Evolutionary conservation across 2,329 filamentous ascomycete species (phyloP), one percentile per base, ranked within the genome.

Genomic region (Whalleya microplaca): DNA sequence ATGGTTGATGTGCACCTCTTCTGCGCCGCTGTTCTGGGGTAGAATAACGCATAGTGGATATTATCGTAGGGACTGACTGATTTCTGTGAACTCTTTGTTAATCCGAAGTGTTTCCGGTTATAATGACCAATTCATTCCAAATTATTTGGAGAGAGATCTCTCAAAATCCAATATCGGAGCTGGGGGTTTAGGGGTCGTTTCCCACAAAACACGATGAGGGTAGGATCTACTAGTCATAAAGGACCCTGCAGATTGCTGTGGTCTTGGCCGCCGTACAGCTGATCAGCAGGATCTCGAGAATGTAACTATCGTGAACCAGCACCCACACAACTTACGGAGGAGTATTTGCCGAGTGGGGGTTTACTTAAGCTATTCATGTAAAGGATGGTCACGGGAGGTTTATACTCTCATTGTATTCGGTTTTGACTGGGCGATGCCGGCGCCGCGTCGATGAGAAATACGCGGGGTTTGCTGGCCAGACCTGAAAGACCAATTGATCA

Each of bases 401-500:
- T 16, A 42, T 29, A 42, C 27, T 14, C 20, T 54, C 41, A 23
- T 53, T 53, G 37, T 48, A 12, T 41, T 37, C 14, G 14, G 32
- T 12, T 37, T 37, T 37, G 32, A 37, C 32, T 37, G 32, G 14
- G 32, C 32, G 32, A 37, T 37, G 32, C 32, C 32, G 32, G 14
- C 32, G 14, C 14, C 32, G 32, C 14, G 6, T 51, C 56, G 54
- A 51, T 53, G 56, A 48, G 51, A 53, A 52, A 45, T 7, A 37
- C 32, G 50, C 32, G 50, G 55, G 48, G 40, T 56, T 41, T 45
- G n/a, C 49, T 32, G 40, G 51, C 57, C 10, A 55, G 48, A 18
- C 53, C 41, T 49, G 57, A 56, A 60, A 51, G 57, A 60, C 41
- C 52, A 45, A 62, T 56, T 58, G 46, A 47, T 40, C 41, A 54